These are phyloP conservation scores for Rhizophagus prolifer DNA, from an alignment of 192 early-diverging fungal genomes.

Conservation along the genomic window DNA sequence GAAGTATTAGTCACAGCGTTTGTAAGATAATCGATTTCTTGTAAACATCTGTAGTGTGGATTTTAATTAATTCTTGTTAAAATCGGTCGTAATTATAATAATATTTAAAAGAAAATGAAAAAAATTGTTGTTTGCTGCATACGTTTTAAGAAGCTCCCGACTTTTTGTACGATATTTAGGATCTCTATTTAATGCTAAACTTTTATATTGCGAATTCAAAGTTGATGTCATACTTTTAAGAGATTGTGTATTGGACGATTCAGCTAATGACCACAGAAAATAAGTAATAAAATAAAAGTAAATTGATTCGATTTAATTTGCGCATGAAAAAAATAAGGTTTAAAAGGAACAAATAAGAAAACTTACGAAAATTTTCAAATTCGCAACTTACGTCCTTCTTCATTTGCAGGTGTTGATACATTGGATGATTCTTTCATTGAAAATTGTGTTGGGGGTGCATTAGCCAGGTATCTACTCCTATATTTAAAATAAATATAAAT, in stretches of 20 bases:
- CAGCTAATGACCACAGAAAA: neutral
- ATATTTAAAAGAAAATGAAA: neutral
- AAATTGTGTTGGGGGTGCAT: constrained; percentile 8
- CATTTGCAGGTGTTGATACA: constrained; percentile 10
- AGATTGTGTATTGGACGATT: constrained; percentile 31
- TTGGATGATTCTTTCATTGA: neutral
- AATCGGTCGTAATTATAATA: neutral
- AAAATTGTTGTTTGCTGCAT: constrained; percentile 20
- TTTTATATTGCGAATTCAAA: neutral
- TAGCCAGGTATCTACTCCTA: constrained; percentile 47
- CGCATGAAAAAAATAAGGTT: neutral
- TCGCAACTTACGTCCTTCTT: constrained; percentile 31
- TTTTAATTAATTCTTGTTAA: neutral
- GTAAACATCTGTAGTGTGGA: constrained; percentile 45
- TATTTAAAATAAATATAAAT: neutral
- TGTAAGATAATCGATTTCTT: constrained; percentile 61
- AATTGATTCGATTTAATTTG: constrained; percentile 8
- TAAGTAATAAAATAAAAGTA: neutral
- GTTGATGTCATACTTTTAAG: neutral
- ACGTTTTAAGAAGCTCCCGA: constrained; percentile 75
- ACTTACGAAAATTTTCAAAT: constrained; percentile 30
- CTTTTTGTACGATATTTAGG: constrained; percentile 62
- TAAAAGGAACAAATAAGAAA: constrained; percentile 9
- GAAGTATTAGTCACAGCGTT: constrained; percentile 41
- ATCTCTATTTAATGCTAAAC: constrained; percentile 34